Evolutionary conservation across 192 early-diverging fungal genomes (phyloP), one percentile per base, ranked within the genome.

Genomic region (Coemansia sp.): DNA sequence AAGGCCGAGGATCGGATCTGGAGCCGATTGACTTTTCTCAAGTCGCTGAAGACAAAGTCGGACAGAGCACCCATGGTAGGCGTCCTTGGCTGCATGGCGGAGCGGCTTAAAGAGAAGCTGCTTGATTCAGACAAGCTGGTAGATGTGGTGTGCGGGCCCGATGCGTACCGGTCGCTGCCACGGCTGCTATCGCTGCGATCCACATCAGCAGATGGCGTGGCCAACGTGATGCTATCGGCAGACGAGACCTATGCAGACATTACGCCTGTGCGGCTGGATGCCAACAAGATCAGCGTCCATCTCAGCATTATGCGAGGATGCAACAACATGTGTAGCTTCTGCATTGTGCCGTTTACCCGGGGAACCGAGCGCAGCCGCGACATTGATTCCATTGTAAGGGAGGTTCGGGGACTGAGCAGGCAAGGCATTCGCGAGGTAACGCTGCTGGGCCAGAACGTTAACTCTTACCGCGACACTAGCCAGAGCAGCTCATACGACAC

Each of bases 241-340:
- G 88, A 90, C 51, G 88, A 90, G 71, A 87, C 88, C 11, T 90
- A 90, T 60, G 84, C 88, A 1, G 88, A 90, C 61, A 82, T 90
- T 31, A 85, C 87, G 44, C 88, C 88, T 0, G 79, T 88, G 56
- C 72, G 88, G 23, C 76, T 90, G 11, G 74, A 87, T 51, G 60
- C 69, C 15, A 79, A 84, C 52, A 80, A 75, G 58, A 82, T 88
- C 36, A 84, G 82, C 46, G 88, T 81, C n/a, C 86, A 85, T 60
- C 56, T 90, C 14, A 86, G 84, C 6, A 76, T 90, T 20, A 90
- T 90, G 88, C 74, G 88, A 21, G 88, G 88, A 47, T 90, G 88
- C 68, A 90, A 90, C 69, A 90, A 90, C 51, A 90, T 90, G 88
- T 90, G 88, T 47, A 82, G 81, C 37, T 90, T 86, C 62, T 90